Conservation (phyloP, 208 protist species). For the Leishmania aethiopica region DNA sequence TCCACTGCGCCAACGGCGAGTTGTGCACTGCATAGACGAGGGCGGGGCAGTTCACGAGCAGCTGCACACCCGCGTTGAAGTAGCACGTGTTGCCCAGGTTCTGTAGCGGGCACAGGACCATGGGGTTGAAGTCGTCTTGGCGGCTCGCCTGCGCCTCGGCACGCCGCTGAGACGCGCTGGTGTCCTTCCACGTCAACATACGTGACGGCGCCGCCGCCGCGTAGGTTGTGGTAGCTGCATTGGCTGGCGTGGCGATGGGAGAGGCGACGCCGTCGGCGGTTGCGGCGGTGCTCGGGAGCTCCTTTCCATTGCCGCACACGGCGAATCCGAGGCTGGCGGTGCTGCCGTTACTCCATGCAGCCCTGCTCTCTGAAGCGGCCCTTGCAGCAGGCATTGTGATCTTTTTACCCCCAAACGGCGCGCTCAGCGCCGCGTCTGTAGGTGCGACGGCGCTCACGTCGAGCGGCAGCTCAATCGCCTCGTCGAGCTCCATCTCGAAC, state of each 20-base stretch:
- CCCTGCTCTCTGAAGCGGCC: not conserved
- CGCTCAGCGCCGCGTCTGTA: not conserved
- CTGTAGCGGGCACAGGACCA: slow-evolving; percentile 80
- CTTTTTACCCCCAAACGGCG: not conserved
- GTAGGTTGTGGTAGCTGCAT: not conserved
- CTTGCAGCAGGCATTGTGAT: not conserved
- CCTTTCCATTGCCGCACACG: not conserved
- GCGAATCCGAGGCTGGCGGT: not conserved
- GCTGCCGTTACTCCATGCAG: not conserved
- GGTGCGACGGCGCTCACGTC: not conserved
- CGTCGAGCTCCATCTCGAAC: slow-evolving; percentile 17
- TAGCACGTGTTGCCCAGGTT: slow-evolving; percentile 99
- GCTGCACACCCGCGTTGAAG: slow-evolving; percentile 96
- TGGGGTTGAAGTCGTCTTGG: slow-evolving; percentile 38
- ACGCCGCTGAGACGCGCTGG: slow-evolving; percentile 12
- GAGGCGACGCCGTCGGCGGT: slow-evolving; percentile 6
- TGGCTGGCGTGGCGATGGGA: not conserved
- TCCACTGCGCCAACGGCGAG: slow-evolving; percentile 32
- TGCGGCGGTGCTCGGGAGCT: not conserved
- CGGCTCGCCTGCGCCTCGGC: slow-evolving; percentile 27
- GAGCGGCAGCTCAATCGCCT: slow-evolving; percentile 13
- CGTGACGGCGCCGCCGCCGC: not conserved
- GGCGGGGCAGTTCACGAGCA: slow-evolving; percentile 87
- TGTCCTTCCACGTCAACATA: slow-evolving; percentile 17
- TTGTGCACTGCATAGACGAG: slow-evolving; percentile 72